Conservation (phyloP, 306 rosid species). For the Vicia sativa region DNA sequence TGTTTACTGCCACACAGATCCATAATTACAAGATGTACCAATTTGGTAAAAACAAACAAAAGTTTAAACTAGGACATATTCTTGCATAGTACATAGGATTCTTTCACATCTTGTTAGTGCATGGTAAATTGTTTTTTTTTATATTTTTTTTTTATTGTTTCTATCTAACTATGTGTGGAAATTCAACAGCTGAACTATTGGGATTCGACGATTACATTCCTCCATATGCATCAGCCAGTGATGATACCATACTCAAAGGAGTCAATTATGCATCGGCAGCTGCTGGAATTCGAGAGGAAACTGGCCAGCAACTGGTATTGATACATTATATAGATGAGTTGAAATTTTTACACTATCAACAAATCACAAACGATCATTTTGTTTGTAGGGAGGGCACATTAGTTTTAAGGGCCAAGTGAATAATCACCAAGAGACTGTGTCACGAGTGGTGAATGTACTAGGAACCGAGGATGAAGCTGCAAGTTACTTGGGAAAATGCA, state of each 20-base stretch:
- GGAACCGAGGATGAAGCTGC: constrained; percentile 75
- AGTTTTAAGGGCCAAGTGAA: constrained; percentile 76
- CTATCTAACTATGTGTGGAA: constrained; percentile 21
- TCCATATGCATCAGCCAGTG: constrained; percentile 57
- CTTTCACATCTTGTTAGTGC: constrained; percentile 11
- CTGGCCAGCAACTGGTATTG: constrained; percentile 89
- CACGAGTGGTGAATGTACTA: constrained; percentile 85
- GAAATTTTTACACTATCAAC: no score
- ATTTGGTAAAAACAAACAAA: no score
- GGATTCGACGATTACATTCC: constrained; percentile 64
- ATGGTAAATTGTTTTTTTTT: background rate
- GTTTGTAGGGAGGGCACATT: constrained; percentile 72
- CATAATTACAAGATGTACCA: background rate
- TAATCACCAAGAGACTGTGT: constrained; percentile 67
- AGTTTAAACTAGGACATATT: constrained; percentile 12
- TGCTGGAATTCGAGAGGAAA: constrained; percentile 92
- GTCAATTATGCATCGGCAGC: constrained; percentile 96
- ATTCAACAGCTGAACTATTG: constrained; percentile 57
- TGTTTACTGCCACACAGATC: no score
- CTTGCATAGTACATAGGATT: background rate
- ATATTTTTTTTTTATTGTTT: background rate
- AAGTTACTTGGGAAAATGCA: constrained; percentile 70
- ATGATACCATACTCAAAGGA: constrained; percentile 67
- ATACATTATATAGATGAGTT: no score
- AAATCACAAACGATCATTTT: no score